phyloP scores from a whole-genome alignment of 1,284 basidiomycete genomes.

The Retiboletus flavoniger region DNA sequence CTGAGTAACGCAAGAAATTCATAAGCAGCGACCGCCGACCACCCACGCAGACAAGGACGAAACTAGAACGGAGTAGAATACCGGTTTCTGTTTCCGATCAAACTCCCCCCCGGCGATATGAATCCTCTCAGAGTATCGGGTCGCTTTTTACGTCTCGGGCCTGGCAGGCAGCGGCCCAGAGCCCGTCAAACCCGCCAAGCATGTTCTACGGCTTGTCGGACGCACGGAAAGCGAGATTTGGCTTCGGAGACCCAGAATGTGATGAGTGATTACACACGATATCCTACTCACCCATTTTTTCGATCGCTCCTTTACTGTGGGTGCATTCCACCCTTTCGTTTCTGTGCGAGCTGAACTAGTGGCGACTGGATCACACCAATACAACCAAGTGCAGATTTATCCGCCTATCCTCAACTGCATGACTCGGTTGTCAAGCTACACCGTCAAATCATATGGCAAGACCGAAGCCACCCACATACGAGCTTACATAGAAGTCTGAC shows the following conservation, averaged over 20 bases:
- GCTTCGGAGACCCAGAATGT: not conserved
- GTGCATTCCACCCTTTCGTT: not conserved
- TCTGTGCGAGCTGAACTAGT: not conserved
- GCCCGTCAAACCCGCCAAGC: not conserved
- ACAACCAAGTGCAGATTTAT: not conserved
- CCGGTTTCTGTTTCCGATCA: not conserved
- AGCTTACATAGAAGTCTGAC: not conserved
- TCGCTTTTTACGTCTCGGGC: not conserved
- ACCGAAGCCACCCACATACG: not conserved
- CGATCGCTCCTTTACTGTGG: not conserved
- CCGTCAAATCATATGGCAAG: not conserved
- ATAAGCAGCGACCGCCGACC: not conserved
- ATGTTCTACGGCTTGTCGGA: not conserved
- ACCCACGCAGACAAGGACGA: not conserved
- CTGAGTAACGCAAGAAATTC: constrained; percentile 1
- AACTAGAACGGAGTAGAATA: not conserved
- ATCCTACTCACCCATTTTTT: not conserved
- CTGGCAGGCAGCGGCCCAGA: not conserved
- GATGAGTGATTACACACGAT: not conserved
- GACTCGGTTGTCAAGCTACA: not conserved
- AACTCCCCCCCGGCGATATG: not conserved
- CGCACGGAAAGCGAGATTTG: not conserved
- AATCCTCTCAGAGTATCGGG: not conserved
- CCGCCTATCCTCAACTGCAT: not conserved
- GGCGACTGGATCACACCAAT: not conserved